These are phyloP conservation scores for Talaromyces sp. DNA, from an alignment of 2,329 filamentous ascomycete genomes.

Conservation along the genomic window DNA sequence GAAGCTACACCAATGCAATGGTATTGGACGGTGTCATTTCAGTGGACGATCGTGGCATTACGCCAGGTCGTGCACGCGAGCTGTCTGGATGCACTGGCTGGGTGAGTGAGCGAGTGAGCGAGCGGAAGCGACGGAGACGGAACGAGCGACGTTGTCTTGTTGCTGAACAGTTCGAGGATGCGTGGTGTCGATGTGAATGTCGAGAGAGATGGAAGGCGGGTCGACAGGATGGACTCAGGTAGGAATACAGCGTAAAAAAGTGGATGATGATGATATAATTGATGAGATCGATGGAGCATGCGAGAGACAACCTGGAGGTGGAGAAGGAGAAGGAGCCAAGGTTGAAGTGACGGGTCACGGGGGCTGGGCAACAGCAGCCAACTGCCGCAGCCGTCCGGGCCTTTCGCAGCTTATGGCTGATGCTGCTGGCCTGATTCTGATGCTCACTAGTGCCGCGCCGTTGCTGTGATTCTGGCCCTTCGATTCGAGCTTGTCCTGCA, in stretches of 20 bases:
- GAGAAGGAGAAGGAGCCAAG: neutral
- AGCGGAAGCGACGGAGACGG: too few species aligned
- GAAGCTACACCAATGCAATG: neutral
- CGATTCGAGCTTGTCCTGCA: neutral
- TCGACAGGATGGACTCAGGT: neutral
- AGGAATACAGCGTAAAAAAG: neutral
- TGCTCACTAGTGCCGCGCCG: neutral
- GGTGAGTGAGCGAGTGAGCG: too few species aligned
- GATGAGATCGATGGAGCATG: neutral
- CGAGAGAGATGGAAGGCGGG: neutral
- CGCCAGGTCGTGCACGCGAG: neutral
- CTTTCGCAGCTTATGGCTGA: too few species aligned
- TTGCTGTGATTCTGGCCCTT: neutral
- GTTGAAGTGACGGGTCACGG: neutral
- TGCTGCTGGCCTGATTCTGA: neutral
- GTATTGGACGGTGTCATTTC: neutral
- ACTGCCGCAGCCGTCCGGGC: too few species aligned
- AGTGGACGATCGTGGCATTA: neutral
- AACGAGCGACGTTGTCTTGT: neutral
- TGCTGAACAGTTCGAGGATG: neutral
- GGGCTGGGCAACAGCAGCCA: neutral
- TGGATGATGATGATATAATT: neutral
- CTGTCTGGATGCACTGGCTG: neutral
- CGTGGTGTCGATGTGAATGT: neutral
- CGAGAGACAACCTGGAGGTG: neutral